Evolutionary conservation across 73 alveolate genomes (phyloP), one percentile per base, ranked within the genome.

Genomic region (Paramecium sexaurelia): DNA sequence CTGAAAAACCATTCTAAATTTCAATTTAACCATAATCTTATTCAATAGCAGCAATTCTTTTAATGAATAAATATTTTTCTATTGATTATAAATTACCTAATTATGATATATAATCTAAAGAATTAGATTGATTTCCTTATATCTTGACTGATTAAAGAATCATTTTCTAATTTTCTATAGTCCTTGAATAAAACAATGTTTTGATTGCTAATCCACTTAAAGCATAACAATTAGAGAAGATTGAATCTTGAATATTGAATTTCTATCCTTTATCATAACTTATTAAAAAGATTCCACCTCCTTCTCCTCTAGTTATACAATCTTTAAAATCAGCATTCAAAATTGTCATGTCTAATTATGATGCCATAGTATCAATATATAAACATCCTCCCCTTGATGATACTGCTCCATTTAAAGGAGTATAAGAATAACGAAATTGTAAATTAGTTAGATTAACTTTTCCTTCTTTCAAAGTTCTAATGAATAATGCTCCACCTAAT

Each of bases 361-460:
- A 66, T n/a, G 39, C 84, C 45, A 33, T 29, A 1, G 51, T 11
- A 66, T 66, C 84, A 22, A 66, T 66, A 10, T 66, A 66, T 15
- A 66, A 5, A 24, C 84, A 66, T 15, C 84, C 84, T 66, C 84
- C 84, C n/a, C 26, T 29, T 29, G 84, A 66, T 66, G 45, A 27
- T 5, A 66, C 45, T 10, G 84, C 20, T 66, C 84, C 84, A 66
- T 26, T 33, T 26, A 66, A 66, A 13, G 84, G 84, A 32, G 84
- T 66, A 32, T 66, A 27, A 24, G 84, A 43, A 66, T 66, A 32
- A 6, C 26, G 8, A 66, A 66, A 4, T 20, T 17, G 5, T 6
- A 33, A 22, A 15, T 66, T 66, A 1, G 5, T 66, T 0, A 66
- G 1, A 66, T 17, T 29, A 66, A 66, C 45, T 1, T 3, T 29